A percentile compares a stretch with the other conserved stretches of the same genome.
Conservation (phyloP, 768 basidiomycete genomes). For the Leccinum subgranulosum region DNA sequence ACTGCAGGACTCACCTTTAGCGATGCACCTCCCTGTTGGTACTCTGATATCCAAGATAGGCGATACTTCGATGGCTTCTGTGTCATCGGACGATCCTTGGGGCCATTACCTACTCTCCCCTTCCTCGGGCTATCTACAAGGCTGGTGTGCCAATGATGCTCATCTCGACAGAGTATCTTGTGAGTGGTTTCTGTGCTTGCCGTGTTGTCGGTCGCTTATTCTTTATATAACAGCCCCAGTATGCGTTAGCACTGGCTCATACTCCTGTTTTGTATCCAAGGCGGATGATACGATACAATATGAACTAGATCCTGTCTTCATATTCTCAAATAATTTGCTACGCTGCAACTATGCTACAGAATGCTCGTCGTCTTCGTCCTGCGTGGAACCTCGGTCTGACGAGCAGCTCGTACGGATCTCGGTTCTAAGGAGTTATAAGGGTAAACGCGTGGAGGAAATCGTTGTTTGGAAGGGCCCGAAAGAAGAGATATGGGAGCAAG, state of each 20-base stretch:
- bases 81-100: slow-evolving; percentile 41
- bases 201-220: background rate
- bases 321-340: slow-evolving; percentile 36
- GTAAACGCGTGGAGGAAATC: slow-evolving; percentile 29
- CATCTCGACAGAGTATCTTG: slow-evolving; percentile 24
- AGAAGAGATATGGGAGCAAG: slow-evolving; percentile 63
- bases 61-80: slow-evolving; percentile 46
- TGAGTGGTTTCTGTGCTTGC: slow-evolving; percentile 4
- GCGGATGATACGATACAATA: slow-evolving; percentile 32
- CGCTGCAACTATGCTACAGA: slow-evolving; percentile 42
- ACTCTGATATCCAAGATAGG: slow-evolving; percentile 64
- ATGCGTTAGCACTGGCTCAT: slow-evolving; percentile 5
- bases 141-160: slow-evolving; percentile 60
- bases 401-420: slow-evolving; percentile 58
- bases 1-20: slow-evolving; percentile 58
- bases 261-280: slow-evolving; percentile 45
- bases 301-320: slow-evolving; percentile 55
- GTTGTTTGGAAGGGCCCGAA: slow-evolving; percentile 75
- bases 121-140: slow-evolving; percentile 26
- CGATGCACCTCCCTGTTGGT: slow-evolving; percentile 52
- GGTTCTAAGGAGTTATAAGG: slow-evolving; percentile 22
- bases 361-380: slow-evolving; percentile 41
- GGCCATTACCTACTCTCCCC: slow-evolving; percentile 37
- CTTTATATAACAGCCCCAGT: background rate
- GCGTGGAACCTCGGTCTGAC: slow-evolving; percentile 49